Conservation (phyloP, 805 yeast genomes). For the Millerago galiae region DNA sequence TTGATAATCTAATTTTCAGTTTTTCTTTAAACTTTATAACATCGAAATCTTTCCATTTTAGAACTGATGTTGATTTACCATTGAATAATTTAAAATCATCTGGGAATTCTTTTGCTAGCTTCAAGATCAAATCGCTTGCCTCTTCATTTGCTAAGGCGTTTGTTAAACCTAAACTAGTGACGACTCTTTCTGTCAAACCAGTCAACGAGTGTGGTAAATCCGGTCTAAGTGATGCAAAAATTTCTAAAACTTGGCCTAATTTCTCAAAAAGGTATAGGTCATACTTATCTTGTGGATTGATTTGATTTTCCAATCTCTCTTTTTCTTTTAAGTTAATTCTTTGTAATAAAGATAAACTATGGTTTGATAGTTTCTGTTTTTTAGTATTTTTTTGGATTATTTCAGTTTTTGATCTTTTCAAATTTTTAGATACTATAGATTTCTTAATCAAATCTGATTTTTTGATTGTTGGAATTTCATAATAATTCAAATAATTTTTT, state of each 20-base stretch:
- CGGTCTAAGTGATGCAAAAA: conserved; percentile 21
- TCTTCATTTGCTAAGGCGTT: conserved; percentile 16
- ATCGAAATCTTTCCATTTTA: conserved; percentile 22
- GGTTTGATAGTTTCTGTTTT: background rate
- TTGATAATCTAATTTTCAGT: background rate
- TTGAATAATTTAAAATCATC: conserved; percentile 12
- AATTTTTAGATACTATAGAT: background rate
- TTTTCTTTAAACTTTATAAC: conserved; percentile 10
- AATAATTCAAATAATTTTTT: conserved; percentile 1
- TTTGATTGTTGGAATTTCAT: conserved; percentile 13
- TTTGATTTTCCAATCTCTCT: conserved; percentile 9
- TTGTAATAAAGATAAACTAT: conserved; percentile 27
- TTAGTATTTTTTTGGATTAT: conserved; percentile 4
- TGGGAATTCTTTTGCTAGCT: conserved; percentile 16
- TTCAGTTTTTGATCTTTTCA: conserved; percentile 13
- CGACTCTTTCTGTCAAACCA: conserved; percentile 14
- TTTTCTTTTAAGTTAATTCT: conserved; percentile 34
- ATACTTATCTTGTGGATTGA: conserved; percentile 22
- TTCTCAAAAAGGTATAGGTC: conserved; percentile 24
- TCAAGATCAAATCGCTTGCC: conserved; percentile 15
- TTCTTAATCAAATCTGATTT: background rate
- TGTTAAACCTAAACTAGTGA: conserved; percentile 13
- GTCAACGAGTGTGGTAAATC: conserved; percentile 19
- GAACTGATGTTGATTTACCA: conserved; percentile 12
- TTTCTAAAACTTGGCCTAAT: conserved; percentile 25